Evolutionary conservation across 768 basidiomycete species (phyloP).

Genomic region (Crepidotus variabilis): DNA sequence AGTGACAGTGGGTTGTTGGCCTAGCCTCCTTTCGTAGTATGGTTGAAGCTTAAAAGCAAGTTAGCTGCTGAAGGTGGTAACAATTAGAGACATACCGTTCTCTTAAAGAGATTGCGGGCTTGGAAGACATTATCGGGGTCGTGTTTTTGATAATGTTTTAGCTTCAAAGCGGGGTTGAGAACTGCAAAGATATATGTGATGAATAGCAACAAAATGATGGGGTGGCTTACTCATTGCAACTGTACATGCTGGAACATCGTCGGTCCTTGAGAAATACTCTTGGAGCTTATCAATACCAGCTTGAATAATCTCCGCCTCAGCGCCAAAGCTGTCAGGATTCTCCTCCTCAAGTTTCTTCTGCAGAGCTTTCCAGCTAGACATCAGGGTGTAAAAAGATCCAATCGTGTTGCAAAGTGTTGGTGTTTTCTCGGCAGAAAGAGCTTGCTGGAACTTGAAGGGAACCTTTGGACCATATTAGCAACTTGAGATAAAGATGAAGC

Average conservation of each 20-base stretch:
- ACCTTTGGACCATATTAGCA: constrained; percentile 11
- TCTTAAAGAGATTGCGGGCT: neutral
- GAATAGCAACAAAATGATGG: neutral
- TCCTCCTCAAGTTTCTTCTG: constrained; percentile 7
- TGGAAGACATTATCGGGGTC: neutral
- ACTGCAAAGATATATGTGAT: constrained; percentile 3
- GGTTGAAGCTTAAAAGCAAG: neutral
- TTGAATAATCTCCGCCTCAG: constrained; percentile 11
- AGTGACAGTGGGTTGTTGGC: neutral
- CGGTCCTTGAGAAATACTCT: constrained; percentile 10
- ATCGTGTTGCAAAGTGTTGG: constrained; percentile 19
- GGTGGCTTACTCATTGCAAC: constrained; percentile 17
- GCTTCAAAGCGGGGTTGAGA: constrained; percentile 14
- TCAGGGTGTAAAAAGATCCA: constrained; percentile 17
- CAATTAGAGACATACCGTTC: neutral
- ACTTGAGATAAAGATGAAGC: constrained; percentile 9
- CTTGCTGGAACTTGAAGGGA: constrained; percentile 23
- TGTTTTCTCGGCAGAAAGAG: constrained; percentile 21
- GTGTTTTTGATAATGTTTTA: neutral
- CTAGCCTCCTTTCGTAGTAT: neutral
- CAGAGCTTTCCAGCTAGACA: constrained; percentile 14
- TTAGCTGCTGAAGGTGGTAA: neutral
- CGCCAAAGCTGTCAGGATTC: neutral
- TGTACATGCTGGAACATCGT: constrained; percentile 12
- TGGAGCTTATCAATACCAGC: constrained; percentile 20